A percentile compares a stretch with the other conserved stretches of the same genome.
Evolutionary conservation across 202 grass and related monocot genomes (phyloP).

Genomic region (Eragrostis tef): DNA sequence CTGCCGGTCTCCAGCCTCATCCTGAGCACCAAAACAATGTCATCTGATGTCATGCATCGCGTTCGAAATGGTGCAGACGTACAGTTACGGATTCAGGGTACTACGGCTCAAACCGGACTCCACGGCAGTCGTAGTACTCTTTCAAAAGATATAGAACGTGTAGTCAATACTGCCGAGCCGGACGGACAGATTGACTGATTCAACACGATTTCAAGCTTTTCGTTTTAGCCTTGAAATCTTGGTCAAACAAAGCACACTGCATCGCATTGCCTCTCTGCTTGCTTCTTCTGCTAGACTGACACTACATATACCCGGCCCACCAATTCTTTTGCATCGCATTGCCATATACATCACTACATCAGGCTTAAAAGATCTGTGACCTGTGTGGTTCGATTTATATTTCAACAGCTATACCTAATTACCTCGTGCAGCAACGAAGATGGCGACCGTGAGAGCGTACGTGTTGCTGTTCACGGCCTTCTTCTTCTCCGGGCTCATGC

Average conservation of each 20-base stretch:
- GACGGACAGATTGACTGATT: not conserved
- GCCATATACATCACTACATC: not conserved
- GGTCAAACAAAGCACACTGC: not conserved
- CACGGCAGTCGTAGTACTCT: not conserved
- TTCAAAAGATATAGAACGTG: not conserved
- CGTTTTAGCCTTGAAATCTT: not conserved
- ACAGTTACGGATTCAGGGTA: not conserved
- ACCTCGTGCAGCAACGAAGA: not conserved
- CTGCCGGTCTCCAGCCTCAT: not conserved
- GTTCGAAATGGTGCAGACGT: not conserved
- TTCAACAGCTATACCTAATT: not conserved
- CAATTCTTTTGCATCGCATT: not conserved
- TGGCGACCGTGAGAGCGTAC: not conserved
- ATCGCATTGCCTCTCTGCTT: no score
- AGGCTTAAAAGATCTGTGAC: not conserved
- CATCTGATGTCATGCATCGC: not conserved
- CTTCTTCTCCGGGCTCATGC: conserved; percentile 9
- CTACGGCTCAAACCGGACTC: not conserved
- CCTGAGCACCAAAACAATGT: not conserved
- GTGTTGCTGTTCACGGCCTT: not conserved
- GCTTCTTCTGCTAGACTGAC: not conserved
- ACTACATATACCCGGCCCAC: not conserved
- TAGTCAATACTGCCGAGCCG: conserved; percentile 19
- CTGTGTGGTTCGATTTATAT: not conserved
- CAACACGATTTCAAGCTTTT: no score